Base-by-base conservation (phyloP, 2,329 filamentous ascomycete species). In the Sclerotinia trifoliorum region DNA sequence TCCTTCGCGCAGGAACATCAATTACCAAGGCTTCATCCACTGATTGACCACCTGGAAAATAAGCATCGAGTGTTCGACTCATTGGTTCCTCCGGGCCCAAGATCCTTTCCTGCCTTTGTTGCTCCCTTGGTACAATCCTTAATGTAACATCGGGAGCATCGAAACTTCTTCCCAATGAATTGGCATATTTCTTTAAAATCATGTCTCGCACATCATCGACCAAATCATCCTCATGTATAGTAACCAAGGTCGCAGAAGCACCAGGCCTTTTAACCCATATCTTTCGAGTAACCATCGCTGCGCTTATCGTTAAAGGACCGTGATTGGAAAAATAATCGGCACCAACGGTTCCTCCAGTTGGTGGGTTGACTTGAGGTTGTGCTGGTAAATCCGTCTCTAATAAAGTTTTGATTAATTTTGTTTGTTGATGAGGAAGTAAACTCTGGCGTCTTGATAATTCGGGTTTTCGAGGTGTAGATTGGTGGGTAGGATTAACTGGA, bases 141-240 rank as follows among this genome's bases (percentile, higher is more conserved):
- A 98, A 83, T 15, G 86, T 88, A 68, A 99, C 86, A 78, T 99
- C 95, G 17, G 95, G 95, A 15, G 95, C 86, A 80, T 99, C 95
- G 79, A 94, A 97, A 65, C 86, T 91, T 74, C 89, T 89, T 63
- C 94, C 94, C 35, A 99, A 84, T 19, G 93, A 96, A 80, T 99
- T 98, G 74, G 89, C 88, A 79, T 98, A 99, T 82, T 98, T 98
- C 76, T 88, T 88, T 74, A 98, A 82, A 68, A 98, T 95, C 83
- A 93, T 88, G 74, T 97, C 95, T 74, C 94, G 90, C 70, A 97
- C 90, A 80, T 97, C 94, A 79, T 99, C 95, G 68, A 98, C 94
- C 74, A 98, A 81, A 77, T 97, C 93, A 75, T 96, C 93, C 75
- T 96, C 91, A 74, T 88, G 85, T 75, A 96, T 91, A 70, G 90